Conservation (phyloP, 176 grass and related monocot genomes). For the Oryza brachyantha region DNA sequence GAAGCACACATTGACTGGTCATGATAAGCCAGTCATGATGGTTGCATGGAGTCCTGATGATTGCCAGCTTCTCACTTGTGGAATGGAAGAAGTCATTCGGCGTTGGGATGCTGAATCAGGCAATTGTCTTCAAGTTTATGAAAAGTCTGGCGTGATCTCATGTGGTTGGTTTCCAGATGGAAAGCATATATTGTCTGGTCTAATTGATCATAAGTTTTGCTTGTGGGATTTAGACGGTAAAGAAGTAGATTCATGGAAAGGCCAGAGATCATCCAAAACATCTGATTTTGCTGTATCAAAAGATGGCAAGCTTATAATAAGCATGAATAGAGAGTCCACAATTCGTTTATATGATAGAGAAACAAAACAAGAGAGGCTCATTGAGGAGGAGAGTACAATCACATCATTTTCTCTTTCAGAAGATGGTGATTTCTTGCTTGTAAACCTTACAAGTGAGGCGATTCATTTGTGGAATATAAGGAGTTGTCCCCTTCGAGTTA, state of each 20-base stretch:
- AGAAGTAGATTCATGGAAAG: constrained; percentile 64
- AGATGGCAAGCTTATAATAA: constrained; percentile 71
- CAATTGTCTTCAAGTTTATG: constrained; percentile 72
- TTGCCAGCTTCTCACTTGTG: constrained; percentile 80
- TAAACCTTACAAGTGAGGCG: constrained; percentile 60
- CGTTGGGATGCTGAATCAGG: constrained; percentile 76
- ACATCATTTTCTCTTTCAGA: constrained; percentile 83
- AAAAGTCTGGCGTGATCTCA: constrained; percentile 53
- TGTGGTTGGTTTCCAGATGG: constrained; percentile 76
- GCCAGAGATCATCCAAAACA: constrained; percentile 49
- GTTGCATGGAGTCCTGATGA: constrained; percentile 87
- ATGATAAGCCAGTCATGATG: constrained; percentile 65
- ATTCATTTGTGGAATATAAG: constrained; percentile 95
- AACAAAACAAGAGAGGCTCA: constrained; percentile 56
- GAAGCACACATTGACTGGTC: constrained; percentile 74
- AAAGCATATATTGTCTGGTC: constrained; percentile 53
- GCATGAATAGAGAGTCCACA: constrained; percentile 41
- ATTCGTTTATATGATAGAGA: constrained; percentile 71
- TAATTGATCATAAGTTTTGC: constrained; percentile 49
- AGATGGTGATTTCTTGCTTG: constrained; percentile 82
- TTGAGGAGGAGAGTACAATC: constrained; percentile 64
- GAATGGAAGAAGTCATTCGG: constrained; percentile 68
- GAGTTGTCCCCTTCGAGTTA: constrained; percentile 59
- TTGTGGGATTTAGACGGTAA: constrained; percentile 62
- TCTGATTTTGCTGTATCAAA: constrained; percentile 58